Base-by-base conservation (phyloP, 164 flowering plant species). In the Dillenia suffruticosa region DNA sequence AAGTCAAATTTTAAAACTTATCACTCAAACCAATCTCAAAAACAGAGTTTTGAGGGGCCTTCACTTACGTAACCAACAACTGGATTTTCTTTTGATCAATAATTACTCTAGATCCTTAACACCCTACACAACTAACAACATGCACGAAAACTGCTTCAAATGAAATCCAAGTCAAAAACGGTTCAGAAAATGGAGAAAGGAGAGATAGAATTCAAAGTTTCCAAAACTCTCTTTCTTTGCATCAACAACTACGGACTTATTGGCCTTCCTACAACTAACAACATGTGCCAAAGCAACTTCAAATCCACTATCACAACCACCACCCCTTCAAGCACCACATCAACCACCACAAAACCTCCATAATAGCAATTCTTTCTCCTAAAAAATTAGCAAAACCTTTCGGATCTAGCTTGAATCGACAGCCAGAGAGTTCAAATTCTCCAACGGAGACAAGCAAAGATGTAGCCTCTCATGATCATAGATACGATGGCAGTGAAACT, bases 201-300 rank as follows among this genome's bases (percentile, higher is more conserved):
- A 14, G 53, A 50, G 16, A 50, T 17, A 9, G 53, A 50, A 50
- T 50, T 50, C 53, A 50, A 50, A 17, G 53, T 50, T 1, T 17
- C 11, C 9, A 17, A 50, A 50, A 50, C 53, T 17, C 11, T 50
- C n/a, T 14, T 17, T 17, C 53, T 50, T 17, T 9, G 53, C 53
- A 14, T 13, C 53, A 50, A 50, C 53, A 50, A 50, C 53, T 50
- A 17, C n/a, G 19, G 53, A n/a, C 16, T 50, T 3, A 2, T 17
- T 9, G 53, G 53, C 53, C n/a, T 14, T 13, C 19, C 53, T 12
- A 8, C 53, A 9, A 50, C 53, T 17, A 50, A 50, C 53, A 50
- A 50, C 16, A 17, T 81, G 79, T 78, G 86, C 64, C 83, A 80
- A 73, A 79, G 79, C 48, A 78, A 85, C 65, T 82, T 80, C 74